Conservation (phyloP, 345 rosid genomes). For the Stellera chamaejasme region DNA sequence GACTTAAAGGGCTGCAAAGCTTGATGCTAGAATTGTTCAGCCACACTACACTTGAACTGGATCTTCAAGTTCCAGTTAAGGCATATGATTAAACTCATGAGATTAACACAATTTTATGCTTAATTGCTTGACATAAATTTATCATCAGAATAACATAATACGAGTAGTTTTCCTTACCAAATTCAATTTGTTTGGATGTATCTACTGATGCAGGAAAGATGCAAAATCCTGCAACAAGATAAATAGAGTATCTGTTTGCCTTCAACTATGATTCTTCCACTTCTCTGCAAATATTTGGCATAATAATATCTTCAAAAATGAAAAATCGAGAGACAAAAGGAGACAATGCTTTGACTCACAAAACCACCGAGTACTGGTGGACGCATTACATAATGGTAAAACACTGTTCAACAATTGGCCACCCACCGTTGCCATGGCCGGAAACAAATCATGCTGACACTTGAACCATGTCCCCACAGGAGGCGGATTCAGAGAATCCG, state of each 20-base stretch:
- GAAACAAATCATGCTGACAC: conserved; percentile 5
- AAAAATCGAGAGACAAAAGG: not conserved
- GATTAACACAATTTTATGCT: not conserved
- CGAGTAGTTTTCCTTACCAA: too few relatives aligned
- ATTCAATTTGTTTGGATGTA: not conserved
- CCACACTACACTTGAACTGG: not conserved
- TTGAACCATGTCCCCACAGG: conserved; percentile 1
- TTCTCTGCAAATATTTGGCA: not conserved
- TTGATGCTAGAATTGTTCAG: not conserved
- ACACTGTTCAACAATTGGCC: conserved; percentile 11
- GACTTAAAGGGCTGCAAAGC: not conserved
- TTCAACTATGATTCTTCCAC: not conserved
- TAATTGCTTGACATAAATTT: too few relatives aligned
- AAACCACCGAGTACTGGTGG: conserved; percentile 28
- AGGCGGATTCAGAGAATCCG: conserved; percentile 15
- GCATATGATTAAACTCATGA: not conserved
- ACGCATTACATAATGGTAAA: conserved; percentile 14
- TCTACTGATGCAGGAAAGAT: not conserved
- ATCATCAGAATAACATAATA: too few relatives aligned
- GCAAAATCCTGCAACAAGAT: not conserved
- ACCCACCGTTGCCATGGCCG: conserved; percentile 1
- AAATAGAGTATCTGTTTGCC: not conserved
- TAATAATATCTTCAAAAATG: not conserved
- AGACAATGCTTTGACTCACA: conserved; percentile 20
- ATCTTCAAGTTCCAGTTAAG: not conserved